These are phyloP conservation scores for Thuidium tamariscinum DNA, from an alignment of 225 moss, liverwort and hornwort genomes.

Conservation along the genomic window DNA sequence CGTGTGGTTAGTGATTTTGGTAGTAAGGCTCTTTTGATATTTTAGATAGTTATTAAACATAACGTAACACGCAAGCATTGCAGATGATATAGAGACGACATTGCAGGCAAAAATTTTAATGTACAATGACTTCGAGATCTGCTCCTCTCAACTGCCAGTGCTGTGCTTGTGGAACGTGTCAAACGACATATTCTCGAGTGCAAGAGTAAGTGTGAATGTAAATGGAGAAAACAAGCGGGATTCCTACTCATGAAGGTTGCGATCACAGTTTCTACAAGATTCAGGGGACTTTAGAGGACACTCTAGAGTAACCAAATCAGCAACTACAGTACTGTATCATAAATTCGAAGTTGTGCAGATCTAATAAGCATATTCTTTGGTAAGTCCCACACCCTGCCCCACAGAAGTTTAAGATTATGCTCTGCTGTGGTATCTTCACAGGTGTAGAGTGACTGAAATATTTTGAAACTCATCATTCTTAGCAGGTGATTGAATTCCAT, in stretches of 20 bases:
- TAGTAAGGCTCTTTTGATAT: background rate
- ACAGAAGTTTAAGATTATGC: background rate
- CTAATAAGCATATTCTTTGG: background rate
- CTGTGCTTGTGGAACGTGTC: background rate
- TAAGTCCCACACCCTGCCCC: background rate
- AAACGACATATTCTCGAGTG: background rate
- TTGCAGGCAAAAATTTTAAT: background rate
- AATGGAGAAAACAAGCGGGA: background rate
- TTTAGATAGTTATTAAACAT: background rate
- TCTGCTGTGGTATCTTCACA: background rate
- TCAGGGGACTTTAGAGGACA: background rate
- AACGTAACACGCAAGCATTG: background rate
- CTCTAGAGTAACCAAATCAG: background rate
- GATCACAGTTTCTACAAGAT: background rate
- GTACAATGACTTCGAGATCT: background rate
- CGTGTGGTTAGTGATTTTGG: background rate
- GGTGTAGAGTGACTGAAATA: background rate
- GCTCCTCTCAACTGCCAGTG: background rate
- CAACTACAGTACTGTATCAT: background rate
- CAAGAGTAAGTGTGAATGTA: background rate
- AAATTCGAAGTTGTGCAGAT: background rate
- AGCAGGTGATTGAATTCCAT: background rate
- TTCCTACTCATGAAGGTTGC: background rate
- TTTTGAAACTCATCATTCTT: background rate
- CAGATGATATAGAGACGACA: background rate